phyloP scores from a whole-genome alignment of 768 basidiomycete genomes.

The Russula vinacea region DNA sequence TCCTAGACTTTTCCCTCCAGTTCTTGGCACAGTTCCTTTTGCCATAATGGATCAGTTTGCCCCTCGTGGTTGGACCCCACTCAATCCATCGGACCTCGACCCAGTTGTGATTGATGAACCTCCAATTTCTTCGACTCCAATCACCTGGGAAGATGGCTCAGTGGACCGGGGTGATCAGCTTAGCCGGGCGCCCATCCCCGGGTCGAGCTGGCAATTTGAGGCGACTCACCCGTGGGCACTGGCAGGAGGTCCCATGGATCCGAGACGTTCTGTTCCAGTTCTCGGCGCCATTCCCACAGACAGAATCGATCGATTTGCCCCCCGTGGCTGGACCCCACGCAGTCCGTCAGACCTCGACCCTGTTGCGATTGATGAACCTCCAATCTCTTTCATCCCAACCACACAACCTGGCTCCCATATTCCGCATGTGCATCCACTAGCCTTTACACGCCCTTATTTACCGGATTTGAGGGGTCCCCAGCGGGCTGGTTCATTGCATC shows the following conservation, averaged over 20 bases:
- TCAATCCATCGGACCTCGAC: too few relatives aligned
- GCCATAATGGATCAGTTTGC: too few relatives aligned
- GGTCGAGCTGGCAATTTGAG: not conserved
- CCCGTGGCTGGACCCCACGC: too few relatives aligned
- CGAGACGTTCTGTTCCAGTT: not conserved
- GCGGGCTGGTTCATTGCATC: not conserved
- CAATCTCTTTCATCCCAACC: not conserved
- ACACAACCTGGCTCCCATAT: not conserved
- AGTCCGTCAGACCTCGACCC: not conserved
- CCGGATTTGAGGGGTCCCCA: not conserved
- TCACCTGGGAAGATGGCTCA: too few relatives aligned
- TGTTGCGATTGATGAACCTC: too few relatives aligned
- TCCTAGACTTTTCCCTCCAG: too few relatives aligned
- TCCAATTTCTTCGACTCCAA: too few relatives aligned
- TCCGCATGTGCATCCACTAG: not conserved
- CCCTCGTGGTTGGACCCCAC: too few relatives aligned
- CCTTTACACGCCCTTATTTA: not conserved
- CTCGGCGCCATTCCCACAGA: not conserved
- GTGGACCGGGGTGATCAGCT: too few relatives aligned
- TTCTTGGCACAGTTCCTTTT: too few relatives aligned
- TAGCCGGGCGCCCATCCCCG: too few relatives aligned
- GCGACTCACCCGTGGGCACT: not conserved
- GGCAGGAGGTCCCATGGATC: not conserved
- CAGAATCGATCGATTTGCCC: not conserved
- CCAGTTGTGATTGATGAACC: too few relatives aligned